phyloP scores from a whole-genome alignment of 495 filamentous ascomycete species.

The Penicillium bovifimosum region DNA sequence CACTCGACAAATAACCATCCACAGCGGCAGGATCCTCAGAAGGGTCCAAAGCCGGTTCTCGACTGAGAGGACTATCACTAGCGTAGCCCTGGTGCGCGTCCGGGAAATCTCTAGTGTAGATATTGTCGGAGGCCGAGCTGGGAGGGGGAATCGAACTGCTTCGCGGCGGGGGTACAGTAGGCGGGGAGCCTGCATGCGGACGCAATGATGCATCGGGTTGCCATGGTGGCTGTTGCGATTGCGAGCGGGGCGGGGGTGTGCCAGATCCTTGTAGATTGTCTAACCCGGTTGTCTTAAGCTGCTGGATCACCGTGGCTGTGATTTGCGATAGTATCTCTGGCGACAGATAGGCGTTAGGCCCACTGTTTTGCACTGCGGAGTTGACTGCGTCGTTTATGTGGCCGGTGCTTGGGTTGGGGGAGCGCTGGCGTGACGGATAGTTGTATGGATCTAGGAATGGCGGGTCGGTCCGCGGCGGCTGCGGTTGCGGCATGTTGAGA shows the following conservation, averaged over 20 bases:
- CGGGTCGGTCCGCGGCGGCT: constrained; percentile 26
- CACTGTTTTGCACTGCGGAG: constrained; percentile 38
- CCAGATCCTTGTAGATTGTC: constrained; percentile 27
- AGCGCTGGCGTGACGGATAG: not conserved
- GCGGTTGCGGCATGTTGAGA: constrained; percentile 40
- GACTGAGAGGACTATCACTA: constrained; percentile 22
- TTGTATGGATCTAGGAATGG: constrained; percentile 8
- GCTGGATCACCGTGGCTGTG: constrained; percentile 50
- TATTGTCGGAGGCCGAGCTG: constrained; percentile 16
- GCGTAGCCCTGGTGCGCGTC: constrained; percentile 30
- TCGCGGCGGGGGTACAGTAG: constrained; percentile 17
- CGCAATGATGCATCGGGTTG: constrained; percentile 22
- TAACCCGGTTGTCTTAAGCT: constrained; percentile 43
- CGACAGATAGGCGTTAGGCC: constrained; percentile 35
- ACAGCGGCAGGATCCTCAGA: constrained; percentile 16
- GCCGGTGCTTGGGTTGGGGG: constrained; percentile 6
- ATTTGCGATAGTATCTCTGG: constrained; percentile 48
- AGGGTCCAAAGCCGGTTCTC: constrained; percentile 19
- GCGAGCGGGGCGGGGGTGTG: constrained; percentile 25
- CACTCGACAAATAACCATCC: constrained; percentile 28
- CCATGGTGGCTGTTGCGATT: constrained; percentile 31
- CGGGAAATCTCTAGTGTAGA: constrained; percentile 33
- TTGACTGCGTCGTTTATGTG: constrained; percentile 47
- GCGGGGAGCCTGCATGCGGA: constrained; percentile 29
- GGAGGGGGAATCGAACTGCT: constrained; percentile 18